These are phyloP conservation scores for Mollisiaceae sp. DNA, from an alignment of 2,329 filamentous ascomycete genomes.

Conservation along the genomic window DNA sequence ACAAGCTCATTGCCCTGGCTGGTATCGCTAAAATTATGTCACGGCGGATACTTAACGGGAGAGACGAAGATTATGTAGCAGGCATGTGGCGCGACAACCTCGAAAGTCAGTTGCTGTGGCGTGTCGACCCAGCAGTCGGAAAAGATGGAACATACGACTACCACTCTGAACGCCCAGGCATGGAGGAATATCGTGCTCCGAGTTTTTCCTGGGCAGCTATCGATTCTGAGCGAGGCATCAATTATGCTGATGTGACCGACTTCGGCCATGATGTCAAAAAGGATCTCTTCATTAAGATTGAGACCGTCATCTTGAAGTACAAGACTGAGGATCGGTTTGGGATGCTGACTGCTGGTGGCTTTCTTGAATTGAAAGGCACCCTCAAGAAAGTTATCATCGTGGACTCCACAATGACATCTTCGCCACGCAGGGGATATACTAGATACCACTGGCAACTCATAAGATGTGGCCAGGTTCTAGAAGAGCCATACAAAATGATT, in stretches of 20 bases:
- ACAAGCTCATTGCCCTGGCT: slow-evolving; percentile 12
- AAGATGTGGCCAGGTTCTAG: not conserved
- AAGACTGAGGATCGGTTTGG: slow-evolving; percentile 18
- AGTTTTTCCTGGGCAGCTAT: slow-evolving; percentile 27
- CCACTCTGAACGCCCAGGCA: slow-evolving; percentile 17
- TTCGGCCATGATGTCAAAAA: slow-evolving; percentile 9
- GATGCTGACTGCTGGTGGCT: slow-evolving; percentile 16
- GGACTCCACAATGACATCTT: slow-evolving; percentile 11
- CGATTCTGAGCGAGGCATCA: slow-evolving; percentile 21
- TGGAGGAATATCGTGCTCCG: slow-evolving; percentile 23
- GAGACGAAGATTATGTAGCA: slow-evolving; percentile 10
- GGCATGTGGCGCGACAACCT: slow-evolving; percentile 14
- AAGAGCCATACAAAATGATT: slow-evolving; percentile 15
- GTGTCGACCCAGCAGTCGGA: slow-evolving; percentile 18
- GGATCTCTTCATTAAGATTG: slow-evolving; percentile 12
- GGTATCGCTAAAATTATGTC: slow-evolving; percentile 17
- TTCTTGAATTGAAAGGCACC: slow-evolving; percentile 15
- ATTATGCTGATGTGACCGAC: slow-evolving; percentile 15
- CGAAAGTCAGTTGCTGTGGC: slow-evolving; percentile 17
- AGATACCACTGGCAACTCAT: slow-evolving; percentile 12
- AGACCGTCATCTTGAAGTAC: slow-evolving; percentile 9
- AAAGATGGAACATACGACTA: slow-evolving; percentile 17
- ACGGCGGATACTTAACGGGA: slow-evolving; percentile 10
- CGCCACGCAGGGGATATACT: slow-evolving; percentile 13
- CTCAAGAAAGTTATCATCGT: slow-evolving; percentile 18